Base-by-base conservation (phyloP, 1,284 basidiomycete genomes). In the Baeospora myosura region DNA sequence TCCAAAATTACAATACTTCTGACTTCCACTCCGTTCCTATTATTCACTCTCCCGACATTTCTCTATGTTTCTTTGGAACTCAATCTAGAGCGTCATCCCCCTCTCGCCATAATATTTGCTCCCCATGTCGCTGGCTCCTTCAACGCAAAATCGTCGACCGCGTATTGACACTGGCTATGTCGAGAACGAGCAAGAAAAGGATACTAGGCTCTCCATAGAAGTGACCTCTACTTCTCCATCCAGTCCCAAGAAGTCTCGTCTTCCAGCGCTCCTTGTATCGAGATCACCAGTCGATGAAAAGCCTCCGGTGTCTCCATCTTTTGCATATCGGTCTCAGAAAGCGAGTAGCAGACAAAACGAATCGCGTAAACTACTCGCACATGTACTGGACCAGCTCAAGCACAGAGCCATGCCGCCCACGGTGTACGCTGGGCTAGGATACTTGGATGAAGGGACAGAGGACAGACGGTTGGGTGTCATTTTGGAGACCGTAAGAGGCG, bases 361-460 rank as follows among this genome's bases (percentile, higher is more conserved):
- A 56, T 72, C 74, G 5, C 68, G 73, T 30, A 81, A 82, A 53
- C 62, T 81, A 22, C 61, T 82, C 6, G 66, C 69, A 0, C 75
- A 79, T 55, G 64, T 81, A 23, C 60, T 84, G 12, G 61, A 60
- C 5, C 76, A 81, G 49, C 65, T 86, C 22, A 69, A 71, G 34
- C 62, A 61, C 42, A 67, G 82, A 46, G 60, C 61, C 2, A 66
- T 68, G 45, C 75, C 82, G 32, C 72, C 74, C 3, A 56, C 72
- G 0, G 59, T 74, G 24, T 67, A 72, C 41, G 67, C 74, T 38
- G 50, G 55, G 4, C 58, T 72, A 21, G 58, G 61, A 21, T 52
- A 52, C 8, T 35, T 49, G 12, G 51, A 52, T 26, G 46, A 57
- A 28, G 54, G 55, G 20, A 46, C 49, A 7, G 42, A 52, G 12